Percentiles rank a stretch among this genome's conserved stretches.
Conservation (phyloP, 1,284 basidiomycete species). For the Melampsora larici-populina region DNA sequence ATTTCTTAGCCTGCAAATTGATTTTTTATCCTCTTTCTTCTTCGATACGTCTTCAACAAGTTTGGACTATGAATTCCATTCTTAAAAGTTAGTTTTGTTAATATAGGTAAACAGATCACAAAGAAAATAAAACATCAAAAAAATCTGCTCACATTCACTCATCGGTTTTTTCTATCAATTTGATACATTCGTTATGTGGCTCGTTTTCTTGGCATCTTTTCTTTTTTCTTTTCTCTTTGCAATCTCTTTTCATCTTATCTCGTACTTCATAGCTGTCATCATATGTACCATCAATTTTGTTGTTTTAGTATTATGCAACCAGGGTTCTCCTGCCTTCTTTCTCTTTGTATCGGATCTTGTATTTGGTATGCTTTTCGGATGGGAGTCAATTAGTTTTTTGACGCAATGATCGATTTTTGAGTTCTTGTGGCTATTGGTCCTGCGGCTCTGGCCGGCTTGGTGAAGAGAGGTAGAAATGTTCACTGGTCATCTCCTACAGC, state of each 20-base stretch:
- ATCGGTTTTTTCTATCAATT: background rate
- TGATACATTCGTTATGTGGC: background rate
- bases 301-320: conserved; percentile 7
- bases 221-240: background rate
- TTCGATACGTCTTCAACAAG: too few relatives aligned
- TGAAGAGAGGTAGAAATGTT: background rate
- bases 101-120: background rate
- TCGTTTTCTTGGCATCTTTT: background rate
- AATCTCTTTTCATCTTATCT: background rate
- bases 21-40: too few relatives aligned
- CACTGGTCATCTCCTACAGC: background rate
- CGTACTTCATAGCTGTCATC: background rate
- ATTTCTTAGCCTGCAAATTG: background rate
- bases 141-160: background rate
- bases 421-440: background rate
- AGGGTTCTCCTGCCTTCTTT: background rate
- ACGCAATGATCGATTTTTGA: background rate
- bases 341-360: background rate
- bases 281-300: background rate
- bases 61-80: too few relatives aligned
- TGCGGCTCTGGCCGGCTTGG: background rate
- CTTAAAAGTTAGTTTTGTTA: too few relatives aligned
- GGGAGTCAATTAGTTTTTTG: background rate
- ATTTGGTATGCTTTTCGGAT: background rate
- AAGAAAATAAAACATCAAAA: background rate